Percentiles rank a stretch among this genome's conserved stretches.
Evolutionary conservation across 306 rosid genomes (phyloP).

Genomic region (Carpinus viminea): DNA sequence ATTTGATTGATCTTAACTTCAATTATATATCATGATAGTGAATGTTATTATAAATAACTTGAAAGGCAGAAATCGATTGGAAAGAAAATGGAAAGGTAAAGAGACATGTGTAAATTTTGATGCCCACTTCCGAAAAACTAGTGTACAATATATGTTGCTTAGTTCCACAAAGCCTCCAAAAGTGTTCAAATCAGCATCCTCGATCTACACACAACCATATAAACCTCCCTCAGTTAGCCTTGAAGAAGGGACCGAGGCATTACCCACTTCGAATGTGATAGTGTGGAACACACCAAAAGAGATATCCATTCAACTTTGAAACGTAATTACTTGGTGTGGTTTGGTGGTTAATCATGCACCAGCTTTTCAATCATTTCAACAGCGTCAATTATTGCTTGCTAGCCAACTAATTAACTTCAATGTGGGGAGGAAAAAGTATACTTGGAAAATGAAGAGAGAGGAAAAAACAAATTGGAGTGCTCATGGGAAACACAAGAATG

Average conservation of each 20-base stretch:
- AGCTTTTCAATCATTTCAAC: constrained; percentile 22
- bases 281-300: constrained; percentile 11
- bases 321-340: constrained; percentile 18
- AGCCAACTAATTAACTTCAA: constrained; percentile 19
- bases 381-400: constrained; percentile 26
- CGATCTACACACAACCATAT: constrained; percentile 24
- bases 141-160: not conserved
- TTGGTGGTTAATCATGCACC: constrained; percentile 20
- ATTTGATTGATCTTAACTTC: not conserved
- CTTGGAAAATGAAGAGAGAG: not conserved
- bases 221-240: constrained; percentile 48
- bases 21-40: not conserved
- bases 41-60: not conserved
- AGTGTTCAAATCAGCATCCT: constrained; percentile 16
- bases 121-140: not conserved
- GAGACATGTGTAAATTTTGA: not conserved
- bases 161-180: constrained; percentile 14
- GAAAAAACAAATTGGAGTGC: no score
- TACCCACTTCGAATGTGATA: constrained; percentile 13
- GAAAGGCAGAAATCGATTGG: not conserved
- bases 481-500: no score
- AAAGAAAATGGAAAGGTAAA: not conserved
- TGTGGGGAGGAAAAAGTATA: not conserved
- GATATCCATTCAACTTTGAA: constrained; percentile 25
- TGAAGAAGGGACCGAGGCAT: not conserved